Evolutionary conservation across 2,329 filamentous ascomycete species (phyloP).

Genomic region (Pseudocercospora cruenta): DNA sequence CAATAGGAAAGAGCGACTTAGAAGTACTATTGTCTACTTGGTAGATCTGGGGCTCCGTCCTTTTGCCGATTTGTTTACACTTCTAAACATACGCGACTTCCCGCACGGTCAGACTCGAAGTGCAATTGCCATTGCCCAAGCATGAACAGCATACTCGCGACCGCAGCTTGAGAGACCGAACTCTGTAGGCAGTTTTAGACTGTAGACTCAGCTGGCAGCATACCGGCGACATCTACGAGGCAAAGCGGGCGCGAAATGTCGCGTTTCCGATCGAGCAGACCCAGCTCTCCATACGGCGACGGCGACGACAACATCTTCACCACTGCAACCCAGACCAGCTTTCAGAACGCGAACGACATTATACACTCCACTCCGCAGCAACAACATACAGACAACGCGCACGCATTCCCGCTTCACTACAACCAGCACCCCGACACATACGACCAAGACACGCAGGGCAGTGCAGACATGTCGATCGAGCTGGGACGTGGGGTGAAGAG

Average conservation of each 20-base stretch:
- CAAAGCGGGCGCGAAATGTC: slow-evolving; percentile 10
- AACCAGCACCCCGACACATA: slow-evolving; percentile 25
- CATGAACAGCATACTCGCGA: not conserved
- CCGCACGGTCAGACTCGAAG: not conserved
- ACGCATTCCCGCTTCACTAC: slow-evolving; percentile 27
- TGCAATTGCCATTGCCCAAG: not conserved
- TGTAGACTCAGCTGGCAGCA: slow-evolving; percentile 4
- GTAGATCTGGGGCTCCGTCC: too few species aligned
- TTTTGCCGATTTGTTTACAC: not conserved
- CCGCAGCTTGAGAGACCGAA: not conserved
- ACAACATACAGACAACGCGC: not conserved
- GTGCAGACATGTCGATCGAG: slow-evolving; percentile 58
- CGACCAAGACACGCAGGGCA: slow-evolving; percentile 40
- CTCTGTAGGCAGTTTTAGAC: not conserved
- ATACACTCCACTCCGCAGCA: slow-evolving; percentile 30
- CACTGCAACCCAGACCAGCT: slow-evolving; percentile 29
- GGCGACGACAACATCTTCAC: slow-evolving; percentile 22
- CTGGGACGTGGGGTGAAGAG: slow-evolving; percentile 56
- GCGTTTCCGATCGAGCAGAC: slow-evolving; percentile 16
- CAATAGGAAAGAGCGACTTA: too few species aligned
- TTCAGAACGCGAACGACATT: slow-evolving; percentile 17
- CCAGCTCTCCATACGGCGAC: slow-evolving; percentile 19
- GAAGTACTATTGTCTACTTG: too few species aligned
- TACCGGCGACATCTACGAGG: not conserved
- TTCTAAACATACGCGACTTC: not conserved